A percentile compares a stretch with the other conserved stretches of the same genome.
These are phyloP conservation scores for Trichophyton schoenleinii DNA, from an alignment of 2,329 filamentous ascomycete genomes.

Conservation along the genomic window DNA sequence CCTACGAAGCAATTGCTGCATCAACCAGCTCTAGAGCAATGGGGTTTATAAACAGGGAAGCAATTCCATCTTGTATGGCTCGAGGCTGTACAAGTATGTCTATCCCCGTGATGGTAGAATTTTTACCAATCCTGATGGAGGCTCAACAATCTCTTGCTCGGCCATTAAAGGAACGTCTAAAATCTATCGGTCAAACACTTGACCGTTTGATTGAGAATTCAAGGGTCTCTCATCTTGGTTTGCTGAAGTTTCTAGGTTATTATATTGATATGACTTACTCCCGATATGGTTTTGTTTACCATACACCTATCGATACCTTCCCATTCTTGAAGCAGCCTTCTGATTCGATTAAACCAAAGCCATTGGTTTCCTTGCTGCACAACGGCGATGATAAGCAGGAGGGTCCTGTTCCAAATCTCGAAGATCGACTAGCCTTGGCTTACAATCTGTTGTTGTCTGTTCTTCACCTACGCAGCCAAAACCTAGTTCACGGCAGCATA, in stretches of 20 bases:
- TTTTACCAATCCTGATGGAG: conserved; percentile 30
- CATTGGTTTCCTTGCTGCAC: conserved; percentile 32
- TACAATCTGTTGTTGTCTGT: conserved; percentile 47
- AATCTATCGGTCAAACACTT: conserved; percentile 27
- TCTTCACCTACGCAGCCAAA: conserved; percentile 44
- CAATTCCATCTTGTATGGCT: conserved; percentile 22
- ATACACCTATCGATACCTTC: conserved; percentile 41
- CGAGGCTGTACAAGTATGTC: conserved; percentile 23
- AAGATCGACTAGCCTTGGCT: conserved; percentile 50
- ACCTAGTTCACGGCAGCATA: conserved; percentile 49
- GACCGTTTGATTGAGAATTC: conserved; percentile 32
- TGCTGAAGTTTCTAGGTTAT: conserved; percentile 38
- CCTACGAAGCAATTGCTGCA: conserved; percentile 32
- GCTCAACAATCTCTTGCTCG: conserved; percentile 20
- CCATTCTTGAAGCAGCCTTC: conserved; percentile 31
- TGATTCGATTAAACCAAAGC: conserved; percentile 28
- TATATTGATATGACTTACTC: conserved; percentile 45
- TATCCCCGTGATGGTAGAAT: conserved; percentile 32
- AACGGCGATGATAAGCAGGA: conserved; percentile 30
- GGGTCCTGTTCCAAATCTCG: conserved; percentile 41
- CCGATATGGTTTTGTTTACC: conserved; percentile 49
- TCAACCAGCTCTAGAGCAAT: conserved; percentile 32
- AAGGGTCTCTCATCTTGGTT: conserved; percentile 29
- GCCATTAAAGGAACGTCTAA: conserved; percentile 22
- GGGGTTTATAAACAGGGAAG: conserved; percentile 29